phyloP scores from a whole-genome alignment of 78 protist genomes.

The Diacronema lutheri region DNA sequence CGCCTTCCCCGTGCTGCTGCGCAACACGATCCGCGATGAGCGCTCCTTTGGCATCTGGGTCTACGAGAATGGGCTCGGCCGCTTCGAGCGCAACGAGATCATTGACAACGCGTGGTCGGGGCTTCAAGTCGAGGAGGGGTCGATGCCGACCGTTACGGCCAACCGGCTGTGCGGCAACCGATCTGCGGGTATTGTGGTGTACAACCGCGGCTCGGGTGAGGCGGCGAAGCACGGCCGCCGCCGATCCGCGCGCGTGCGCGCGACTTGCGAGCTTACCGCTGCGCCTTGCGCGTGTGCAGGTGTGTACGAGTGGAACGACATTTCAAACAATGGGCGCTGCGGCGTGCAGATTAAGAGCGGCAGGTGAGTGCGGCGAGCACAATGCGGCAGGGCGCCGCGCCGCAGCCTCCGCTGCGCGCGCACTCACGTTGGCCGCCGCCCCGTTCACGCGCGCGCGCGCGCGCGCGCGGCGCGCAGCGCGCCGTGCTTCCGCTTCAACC shows the following conservation, averaged over 20 bases:
- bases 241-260: too few relatives aligned
- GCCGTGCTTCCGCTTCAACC: conserved; percentile 7
- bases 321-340: conserved; percentile 33
- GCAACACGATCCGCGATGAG: conserved; percentile 14
- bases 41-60: conserved; percentile 36
- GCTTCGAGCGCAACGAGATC: conserved; percentile 28
- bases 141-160: background rate
- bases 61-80: conserved; percentile 9
- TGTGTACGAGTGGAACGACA: conserved; percentile 21
- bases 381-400: too few relatives aligned
- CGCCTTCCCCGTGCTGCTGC: background rate
- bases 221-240: too few relatives aligned
- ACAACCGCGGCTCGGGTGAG: conserved; percentile 11
- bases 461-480: background rate
- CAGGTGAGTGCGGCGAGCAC: background rate
- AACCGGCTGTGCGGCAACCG: conserved; percentile 18
- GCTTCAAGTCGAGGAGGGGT: conserved; percentile 25
- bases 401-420: background rate
- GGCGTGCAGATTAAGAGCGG: conserved; percentile 41
- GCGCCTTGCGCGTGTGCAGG: too few relatives aligned
- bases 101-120: conserved; percentile 26
- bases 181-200: conserved; percentile 22
- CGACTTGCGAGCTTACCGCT: too few relatives aligned
- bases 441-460: too few relatives aligned
- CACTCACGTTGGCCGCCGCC: background rate